Evolutionary conservation across 139 green algal species (phyloP).

Genomic region (Microglena sp.): DNA sequence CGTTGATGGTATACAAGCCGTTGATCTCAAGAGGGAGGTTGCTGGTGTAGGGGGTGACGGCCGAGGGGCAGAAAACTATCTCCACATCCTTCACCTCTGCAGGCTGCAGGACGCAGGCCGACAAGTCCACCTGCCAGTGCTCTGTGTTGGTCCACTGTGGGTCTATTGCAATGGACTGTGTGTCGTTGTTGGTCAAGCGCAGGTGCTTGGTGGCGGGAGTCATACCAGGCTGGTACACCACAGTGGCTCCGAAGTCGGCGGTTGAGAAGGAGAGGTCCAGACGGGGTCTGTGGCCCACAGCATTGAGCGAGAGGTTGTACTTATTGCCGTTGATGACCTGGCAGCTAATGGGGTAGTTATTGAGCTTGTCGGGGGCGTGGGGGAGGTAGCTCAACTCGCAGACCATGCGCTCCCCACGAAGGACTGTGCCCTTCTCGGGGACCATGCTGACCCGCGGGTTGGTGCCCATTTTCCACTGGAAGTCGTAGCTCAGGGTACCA

Average conservation of each 20-base stretch:
- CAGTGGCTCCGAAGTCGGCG: slow-evolving; percentile 59
- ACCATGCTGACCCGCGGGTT: slow-evolving; percentile 43
- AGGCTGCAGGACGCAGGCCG: slow-evolving; percentile 40
- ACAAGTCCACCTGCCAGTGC: slow-evolving; percentile 5
- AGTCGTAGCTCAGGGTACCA: slow-evolving; percentile 54
- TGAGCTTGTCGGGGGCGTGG: slow-evolving; percentile 35
- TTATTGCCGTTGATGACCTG: slow-evolving; percentile 38
- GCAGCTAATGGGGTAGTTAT: slow-evolving; percentile 44
- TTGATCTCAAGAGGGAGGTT: slow-evolving; percentile 59
- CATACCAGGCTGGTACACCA: slow-evolving; percentile 53
- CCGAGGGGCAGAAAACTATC: slow-evolving; percentile 49
- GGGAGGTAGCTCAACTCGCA: slow-evolving; percentile 61
- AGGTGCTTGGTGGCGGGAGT: slow-evolving; percentile 26
- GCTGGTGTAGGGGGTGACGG: slow-evolving; percentile 16
- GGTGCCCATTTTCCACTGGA: slow-evolving; percentile 51
- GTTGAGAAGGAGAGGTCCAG: slow-evolving; percentile 54
- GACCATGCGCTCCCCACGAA: slow-evolving; percentile 37
- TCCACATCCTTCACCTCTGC: slow-evolving; percentile 35
- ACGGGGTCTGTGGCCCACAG: slow-evolving; percentile 54
- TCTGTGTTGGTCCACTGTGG: slow-evolving; percentile 17
- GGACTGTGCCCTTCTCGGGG: slow-evolving; percentile 48
- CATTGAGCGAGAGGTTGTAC: slow-evolving; percentile 52
- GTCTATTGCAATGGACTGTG: slow-evolving; percentile 36
- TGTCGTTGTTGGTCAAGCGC: slow-evolving; percentile 55
- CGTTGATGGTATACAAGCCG: slow-evolving; percentile 57